These are phyloP conservation scores for Rubus parviflorus DNA, from an alignment of 306 rosid species.

Conservation along the genomic window DNA sequence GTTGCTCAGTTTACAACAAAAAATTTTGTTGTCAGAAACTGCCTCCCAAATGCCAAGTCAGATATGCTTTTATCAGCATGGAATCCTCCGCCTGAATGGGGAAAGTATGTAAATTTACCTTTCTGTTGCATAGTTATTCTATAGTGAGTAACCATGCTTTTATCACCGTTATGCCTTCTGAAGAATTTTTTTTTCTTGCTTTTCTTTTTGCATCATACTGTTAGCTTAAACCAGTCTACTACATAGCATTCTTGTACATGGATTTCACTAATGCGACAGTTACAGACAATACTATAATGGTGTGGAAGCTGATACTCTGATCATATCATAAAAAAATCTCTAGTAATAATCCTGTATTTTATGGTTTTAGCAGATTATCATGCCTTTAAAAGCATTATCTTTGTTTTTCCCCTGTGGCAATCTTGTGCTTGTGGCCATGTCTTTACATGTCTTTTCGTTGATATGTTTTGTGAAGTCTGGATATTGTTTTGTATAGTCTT, in stretches of 20 bases:
- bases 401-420: not conserved
- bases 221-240: not conserved
- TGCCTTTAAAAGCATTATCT: not conserved
- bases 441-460: too few species aligned
- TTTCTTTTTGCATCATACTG: not conserved
- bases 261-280: not conserved
- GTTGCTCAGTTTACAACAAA: slow-evolving; percentile 92
- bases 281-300: not conserved
- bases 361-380: not conserved
- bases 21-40: slow-evolving; percentile 89
- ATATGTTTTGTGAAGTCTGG: too few species aligned
- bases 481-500: too few species aligned
- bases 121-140: slow-evolving; percentile 21
- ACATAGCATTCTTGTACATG: not conserved
- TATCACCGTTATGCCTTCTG: not conserved
- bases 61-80: slow-evolving; percentile 98
- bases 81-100: slow-evolving; percentile 95
- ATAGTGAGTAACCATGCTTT: not conserved
- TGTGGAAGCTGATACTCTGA: slow-evolving; percentile 1
- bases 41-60: slow-evolving; percentile 84
- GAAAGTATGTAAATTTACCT: slow-evolving; percentile 62
- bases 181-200: not conserved
- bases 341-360: not conserved
- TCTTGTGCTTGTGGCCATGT: too few species aligned
- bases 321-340: not conserved